Evolutionary conservation across 2,329 filamentous ascomycete species (phyloP), one percentile per base, ranked within the genome.

Genomic region (Gnomoniopsis smithogilvyi): DNA sequence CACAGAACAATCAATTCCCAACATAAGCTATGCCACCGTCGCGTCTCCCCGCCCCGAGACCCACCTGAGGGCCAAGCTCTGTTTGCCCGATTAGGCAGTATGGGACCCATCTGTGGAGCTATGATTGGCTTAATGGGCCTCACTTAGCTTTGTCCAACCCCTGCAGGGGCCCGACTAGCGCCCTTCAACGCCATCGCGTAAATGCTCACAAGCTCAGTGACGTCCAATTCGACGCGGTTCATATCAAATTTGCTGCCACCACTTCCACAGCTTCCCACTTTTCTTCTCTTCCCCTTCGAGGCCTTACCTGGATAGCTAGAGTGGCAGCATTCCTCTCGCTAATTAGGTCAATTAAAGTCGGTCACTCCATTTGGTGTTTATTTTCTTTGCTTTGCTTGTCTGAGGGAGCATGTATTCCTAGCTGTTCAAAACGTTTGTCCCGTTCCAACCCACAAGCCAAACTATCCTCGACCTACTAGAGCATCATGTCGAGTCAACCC

Each of bases 401-500:
- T 26, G 45, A 41, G 11, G 21, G 41, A 51, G 54, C 54, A 51
- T 57, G 54, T 51, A 57, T 56, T 15, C 36, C 8, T 46, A 46
- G 41, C 34, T 34, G 43, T 51, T 49, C n/a, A 43, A 24, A 24
- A 24, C 38, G n/a, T 38, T n/a, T 15, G 38, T 47, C 22, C 26
- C 36, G 24, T 17, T 38, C 38, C 15, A 30, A n/a, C 11, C 26
- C 48, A 51, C 26, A 7, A 34, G 3, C 24, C 3, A 19, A 38
- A 30, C 38, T 19, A n/a, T 24, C 46, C 12, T 19, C 43, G 26
- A n/a, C 10, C 15, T 38, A 15, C 12, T 12, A 33, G 11, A 24
- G 47, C 34, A 46, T 36, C 26, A 63, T 63, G 61, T 59, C 59
- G 49, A 61, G 61, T 12, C 61, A 57, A 51, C 41, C 59, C 7